These are phyloP conservation scores for Pestalotiopsis sp. DNA, from an alignment of 2,329 filamentous ascomycete species.

Conservation along the genomic window DNA sequence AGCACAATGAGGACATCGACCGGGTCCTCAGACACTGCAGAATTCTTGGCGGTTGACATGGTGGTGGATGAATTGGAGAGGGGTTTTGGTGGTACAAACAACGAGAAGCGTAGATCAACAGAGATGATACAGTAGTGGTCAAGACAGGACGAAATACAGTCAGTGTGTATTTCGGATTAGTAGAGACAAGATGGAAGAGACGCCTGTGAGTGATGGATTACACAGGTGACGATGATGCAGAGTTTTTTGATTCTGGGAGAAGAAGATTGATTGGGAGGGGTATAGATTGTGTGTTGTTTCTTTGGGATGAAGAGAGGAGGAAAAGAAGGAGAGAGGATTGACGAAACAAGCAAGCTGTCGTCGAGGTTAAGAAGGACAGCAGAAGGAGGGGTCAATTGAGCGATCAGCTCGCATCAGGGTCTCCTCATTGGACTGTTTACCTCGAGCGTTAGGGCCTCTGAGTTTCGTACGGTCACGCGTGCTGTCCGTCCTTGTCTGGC, in stretches of 20 bases:
- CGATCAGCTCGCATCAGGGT: slow-evolving; percentile 7
- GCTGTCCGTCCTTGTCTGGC: background rate
- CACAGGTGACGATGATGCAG: background rate
- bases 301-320: background rate
- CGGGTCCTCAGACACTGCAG: slow-evolving; percentile 60
- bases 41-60: slow-evolving; percentile 58
- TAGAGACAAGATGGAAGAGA: background rate
- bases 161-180: background rate
- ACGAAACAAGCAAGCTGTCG: background rate
- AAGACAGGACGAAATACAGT: background rate
- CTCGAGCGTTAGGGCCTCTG: background rate
- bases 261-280: background rate
- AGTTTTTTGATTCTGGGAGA: background rate
- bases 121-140: background rate
- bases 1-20: slow-evolving; percentile 63
- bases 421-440: slow-evolving; percentile 10
- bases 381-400: slow-evolving; percentile 11
- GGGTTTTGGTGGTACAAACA: background rate
- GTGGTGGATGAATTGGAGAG: slow-evolving; percentile 30
- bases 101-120: background rate
- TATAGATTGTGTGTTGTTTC: background rate
- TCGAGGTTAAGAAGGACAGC: background rate
- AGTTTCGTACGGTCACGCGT: slow-evolving; percentile 6
- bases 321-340: background rate
- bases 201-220: background rate